Base-by-base conservation (phyloP, 2,329 filamentous ascomycete species). In the Shiraia sp. region DNA sequence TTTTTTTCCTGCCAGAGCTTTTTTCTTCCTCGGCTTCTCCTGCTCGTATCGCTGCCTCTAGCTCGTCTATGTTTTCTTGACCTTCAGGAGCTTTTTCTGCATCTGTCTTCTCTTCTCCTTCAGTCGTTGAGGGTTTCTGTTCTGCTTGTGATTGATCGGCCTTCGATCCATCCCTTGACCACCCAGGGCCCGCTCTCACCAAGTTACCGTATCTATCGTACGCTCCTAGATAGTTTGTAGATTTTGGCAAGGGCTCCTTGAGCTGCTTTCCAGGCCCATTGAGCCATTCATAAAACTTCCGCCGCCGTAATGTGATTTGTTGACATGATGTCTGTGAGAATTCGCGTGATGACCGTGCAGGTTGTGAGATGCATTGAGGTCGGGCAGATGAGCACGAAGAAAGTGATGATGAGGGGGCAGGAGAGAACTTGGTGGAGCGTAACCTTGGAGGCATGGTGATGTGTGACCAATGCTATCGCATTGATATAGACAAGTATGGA, bases 251-350 rank as follows among this genome's bases (percentile, higher is more conserved):
- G 29, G 76, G 77, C 10, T 76, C 57, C 39, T 71, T 72, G 53
- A 81, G 75, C 15, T 61, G 66, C 50, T 63, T 65, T 8, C 79
- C 79, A 19, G 78, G 75, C 1, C 78, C 78, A 46, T 78, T 75
- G 26, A 85, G 72, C 82, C 82, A 85, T 47, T 70, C 67, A 54
- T 78, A 81, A 73, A 84, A 82, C 35, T 75, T 68, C 43, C 73
- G 70, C 45, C 80, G 77, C 29, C 78, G 72, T 51, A 71, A 71
- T 30, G 79, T 82, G 42, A 72, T 53, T 36, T 62, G 63, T 23
- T 55, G 59, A 46, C 60, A 62, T 55, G 63, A 58, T 51, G 68
- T 63, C 32, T 68, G 65, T 43, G 66, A 69, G 39, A 70, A 70
- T 10, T 63, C 54, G 28, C 66, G 65, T 31, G 54, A 56, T 55